Base-by-base conservation (phyloP, 2,329 filamentous ascomycete genomes). In the Claviceps humidiphila region DNA sequence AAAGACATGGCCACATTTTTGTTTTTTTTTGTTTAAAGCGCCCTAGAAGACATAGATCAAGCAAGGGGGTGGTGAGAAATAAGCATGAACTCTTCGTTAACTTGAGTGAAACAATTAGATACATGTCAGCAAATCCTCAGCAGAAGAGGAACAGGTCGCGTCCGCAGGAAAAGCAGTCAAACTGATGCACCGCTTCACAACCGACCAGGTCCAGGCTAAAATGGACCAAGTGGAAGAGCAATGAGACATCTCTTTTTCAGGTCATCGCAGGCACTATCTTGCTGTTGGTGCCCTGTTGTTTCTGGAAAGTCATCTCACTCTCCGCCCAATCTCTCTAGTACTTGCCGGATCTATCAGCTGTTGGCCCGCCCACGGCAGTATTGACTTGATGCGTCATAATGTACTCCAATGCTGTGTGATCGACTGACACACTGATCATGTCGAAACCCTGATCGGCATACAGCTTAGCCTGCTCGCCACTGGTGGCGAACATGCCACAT, bases 121-220 rank as follows among this genome's bases (percentile, higher is more conserved):
- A 56, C 78, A 82, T 54, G 72, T 90, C 55, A 82, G 81, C 69
- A 82, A 78, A 58, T 68, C 70, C 11, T 68, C 66, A 7, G 65
- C 72, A 1, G 69, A 70, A 11, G 71, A 74, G 50, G 80, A 80
- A 57, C 66, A 75, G 24, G 74, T 79, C 3, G 69, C 72, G 52
- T 76, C 74, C 3, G 77, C 77, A 1, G 74, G 75, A 5, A 71
- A 79, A 55, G 81, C 84, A 1, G 68, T 77, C 52, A 89, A 89
- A 65, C 71, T 90, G 47, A 90, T 90, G 85, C 87, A 90, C 64
- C 76, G 84, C 17, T 87, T 90, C 66, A 83, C 78, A 0, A 69
- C 76, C 26, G 77, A 81, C 4, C 77, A 89, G 54, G 78, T 91
- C 2, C 71, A 79, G 55, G 74, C 72, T 17, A 78, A 82, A 63